These are phyloP conservation scores for Powellomyces hirtus DNA, from an alignment of 192 early-diverging fungal species.

Conservation along the genomic window DNA sequence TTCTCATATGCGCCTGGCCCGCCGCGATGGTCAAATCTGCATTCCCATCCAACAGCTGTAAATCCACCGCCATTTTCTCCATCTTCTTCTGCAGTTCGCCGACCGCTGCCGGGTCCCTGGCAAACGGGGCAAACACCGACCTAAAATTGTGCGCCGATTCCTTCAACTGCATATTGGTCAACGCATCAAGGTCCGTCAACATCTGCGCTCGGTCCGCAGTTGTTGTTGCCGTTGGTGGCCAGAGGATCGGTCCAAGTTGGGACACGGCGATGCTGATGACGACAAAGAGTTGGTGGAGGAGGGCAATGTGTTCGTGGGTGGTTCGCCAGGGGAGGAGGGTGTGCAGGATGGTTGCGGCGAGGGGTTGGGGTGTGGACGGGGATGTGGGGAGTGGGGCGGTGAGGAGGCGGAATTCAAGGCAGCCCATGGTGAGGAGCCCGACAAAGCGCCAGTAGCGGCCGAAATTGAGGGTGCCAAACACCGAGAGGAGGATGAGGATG, in stretches of 20 bases:
- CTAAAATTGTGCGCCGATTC: constrained; percentile 26
- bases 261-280: constrained; percentile 40
- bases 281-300: constrained; percentile 48
- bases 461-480: constrained; percentile 39
- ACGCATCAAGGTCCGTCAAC: constrained; percentile 36
- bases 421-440: constrained; percentile 25
- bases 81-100: constrained; percentile 34
- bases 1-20: background rate
- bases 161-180: constrained; percentile 37
- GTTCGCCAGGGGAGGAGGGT: constrained; percentile 39
- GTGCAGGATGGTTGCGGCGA: background rate
- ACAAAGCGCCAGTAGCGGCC: constrained; percentile 47
- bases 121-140: constrained; percentile 35
- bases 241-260: constrained; percentile 48
- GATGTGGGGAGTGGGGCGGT: background rate
- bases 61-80: constrained; percentile 45
- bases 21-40: background rate
- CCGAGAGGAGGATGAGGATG: constrained; percentile 33
- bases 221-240: constrained; percentile 5
- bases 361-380: background rate
- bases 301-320: constrained; percentile 34
- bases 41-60: constrained; percentile 28
- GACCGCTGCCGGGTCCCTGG: constrained; percentile 24
- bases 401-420: constrained; percentile 34
- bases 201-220: background rate